Conservation (phyloP, 2,329 filamentous ascomycete genomes). For the Geoglossum cookeanum region DNA sequence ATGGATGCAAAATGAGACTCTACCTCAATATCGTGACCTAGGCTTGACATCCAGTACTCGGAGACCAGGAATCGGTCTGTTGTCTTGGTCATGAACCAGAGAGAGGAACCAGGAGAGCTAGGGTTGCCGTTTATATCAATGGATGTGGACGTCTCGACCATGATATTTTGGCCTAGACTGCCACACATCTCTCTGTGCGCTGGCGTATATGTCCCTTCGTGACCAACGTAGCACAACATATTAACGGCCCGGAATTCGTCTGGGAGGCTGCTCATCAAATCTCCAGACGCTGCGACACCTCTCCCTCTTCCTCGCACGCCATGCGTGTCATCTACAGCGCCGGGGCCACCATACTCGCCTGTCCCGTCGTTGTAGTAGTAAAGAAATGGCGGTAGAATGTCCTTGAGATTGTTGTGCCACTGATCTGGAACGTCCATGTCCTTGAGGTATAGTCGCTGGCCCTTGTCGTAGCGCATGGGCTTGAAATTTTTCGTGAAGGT, state of each 20-base stretch:
- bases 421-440: constrained; percentile 86
- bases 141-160: constrained; percentile 68
- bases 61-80: constrained; percentile 80
- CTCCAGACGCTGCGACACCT: constrained; percentile 56
- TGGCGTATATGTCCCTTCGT: constrained; percentile 92
- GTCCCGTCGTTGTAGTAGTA: constrained; percentile 82
- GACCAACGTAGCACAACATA: constrained; percentile 94
- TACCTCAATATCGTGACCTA: constrained; percentile 92
- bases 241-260: constrained; percentile 82
- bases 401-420: constrained; percentile 65
- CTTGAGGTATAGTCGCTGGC: constrained; percentile 84
- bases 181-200: constrained; percentile 96
- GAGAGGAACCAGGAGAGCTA: constrained; percentile 62
- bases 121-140: constrained; percentile 46
- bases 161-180: constrained; percentile 88
- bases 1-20: constrained; percentile 94
- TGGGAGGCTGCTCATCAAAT: constrained; percentile 86
- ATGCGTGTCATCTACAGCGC: constrained; percentile 29
- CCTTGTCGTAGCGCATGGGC: constrained; percentile 55
- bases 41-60: constrained; percentile 81
- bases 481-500: constrained; percentile 56
- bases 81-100: constrained; percentile 98
- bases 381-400: constrained; percentile 59
- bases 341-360: constrained; percentile 34
- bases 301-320: constrained; percentile 27